Evolutionary conservation across 345 rosid genomes (phyloP).

Genomic region (Trapa incisa): DNA sequence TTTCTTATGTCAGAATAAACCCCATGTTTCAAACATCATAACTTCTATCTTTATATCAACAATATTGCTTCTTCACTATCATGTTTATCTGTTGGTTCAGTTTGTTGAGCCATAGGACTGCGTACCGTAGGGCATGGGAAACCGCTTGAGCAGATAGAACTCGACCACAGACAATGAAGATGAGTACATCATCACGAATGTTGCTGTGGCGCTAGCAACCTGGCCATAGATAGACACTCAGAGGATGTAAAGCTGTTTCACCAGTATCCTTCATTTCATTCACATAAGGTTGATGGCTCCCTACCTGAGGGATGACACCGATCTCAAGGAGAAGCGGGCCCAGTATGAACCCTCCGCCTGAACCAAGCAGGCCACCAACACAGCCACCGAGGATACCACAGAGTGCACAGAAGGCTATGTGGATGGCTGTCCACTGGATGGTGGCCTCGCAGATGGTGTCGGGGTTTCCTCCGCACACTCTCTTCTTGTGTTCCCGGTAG

Average conservation of each 20-base stretch:
- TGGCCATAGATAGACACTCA: conserved; percentile 6
- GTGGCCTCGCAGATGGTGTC: conserved; percentile 79
- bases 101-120: background rate
- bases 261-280: too few relatives aligned
- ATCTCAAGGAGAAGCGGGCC: conserved; percentile 95
- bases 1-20: background rate
- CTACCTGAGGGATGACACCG: conserved; percentile 87
- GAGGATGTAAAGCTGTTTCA: background rate
- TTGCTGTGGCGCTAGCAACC: conserved; percentile 97
- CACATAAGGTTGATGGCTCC: too few relatives aligned
- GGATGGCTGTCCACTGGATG: conserved; percentile 65
- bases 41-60: too few relatives aligned
- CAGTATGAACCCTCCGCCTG: conserved; percentile 91
- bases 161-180: conserved; percentile 92
- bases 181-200: conserved; percentile 96
- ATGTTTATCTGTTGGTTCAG: too few relatives aligned
- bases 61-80: too few relatives aligned
- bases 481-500: conserved; percentile 41
- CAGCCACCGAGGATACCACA: conserved; percentile 83
- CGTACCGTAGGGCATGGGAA: conserved; percentile 81
- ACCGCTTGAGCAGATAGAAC: conserved; percentile 82
- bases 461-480: conserved; percentile 47
- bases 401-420: conserved; percentile 68
- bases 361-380: conserved; percentile 91
- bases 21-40: background rate